Conservation (phyloP, 768 basidiomycete species). For the Trametes sanguinea region DNA sequence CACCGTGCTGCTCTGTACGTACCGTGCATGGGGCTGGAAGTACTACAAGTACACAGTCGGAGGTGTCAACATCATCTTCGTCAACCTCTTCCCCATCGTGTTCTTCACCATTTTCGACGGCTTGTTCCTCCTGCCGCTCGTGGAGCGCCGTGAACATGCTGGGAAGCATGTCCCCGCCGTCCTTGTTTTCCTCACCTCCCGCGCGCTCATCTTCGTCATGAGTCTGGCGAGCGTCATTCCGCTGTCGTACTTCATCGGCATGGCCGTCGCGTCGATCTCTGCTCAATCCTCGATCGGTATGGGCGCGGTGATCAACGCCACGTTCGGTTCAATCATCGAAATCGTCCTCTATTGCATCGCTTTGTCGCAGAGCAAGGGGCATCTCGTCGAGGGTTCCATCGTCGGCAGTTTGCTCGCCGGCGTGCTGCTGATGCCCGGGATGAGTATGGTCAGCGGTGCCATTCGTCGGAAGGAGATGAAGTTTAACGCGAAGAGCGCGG, state of each 20-base stretch:
- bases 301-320: constrained; percentile 99
- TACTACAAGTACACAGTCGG: constrained; percentile 99
- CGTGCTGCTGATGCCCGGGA: constrained; percentile 94
- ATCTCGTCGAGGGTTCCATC: constrained; percentile 95
- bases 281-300: constrained; percentile 98
- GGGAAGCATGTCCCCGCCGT: constrained; percentile 63
- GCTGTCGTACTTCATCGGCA: constrained; percentile 97
- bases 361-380: constrained; percentile 86
- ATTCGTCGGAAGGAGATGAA: constrained; percentile 90
- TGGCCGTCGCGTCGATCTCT: constrained; percentile 99
- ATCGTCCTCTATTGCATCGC: constrained; percentile 92
- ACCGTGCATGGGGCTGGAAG: constrained; percentile 83
- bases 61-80: constrained; percentile 97
- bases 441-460: constrained; percentile 93
- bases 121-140: constrained; percentile 73
- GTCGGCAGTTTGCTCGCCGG: constrained; percentile 94
- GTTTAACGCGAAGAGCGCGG: constrained; percentile 99
- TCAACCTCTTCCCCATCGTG: constrained; percentile 91
- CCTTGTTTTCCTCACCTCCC: constrained; percentile 68
- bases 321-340: constrained; percentile 98
- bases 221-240: constrained; percentile 92
- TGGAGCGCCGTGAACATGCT: constrained; percentile 57
- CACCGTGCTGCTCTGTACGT: constrained; percentile 92
- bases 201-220: constrained; percentile 79
- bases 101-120: constrained; percentile 97